phyloP scores from a whole-genome alignment of 371 early-diverging fungal genomes.

The Mortierella sp. region DNA sequence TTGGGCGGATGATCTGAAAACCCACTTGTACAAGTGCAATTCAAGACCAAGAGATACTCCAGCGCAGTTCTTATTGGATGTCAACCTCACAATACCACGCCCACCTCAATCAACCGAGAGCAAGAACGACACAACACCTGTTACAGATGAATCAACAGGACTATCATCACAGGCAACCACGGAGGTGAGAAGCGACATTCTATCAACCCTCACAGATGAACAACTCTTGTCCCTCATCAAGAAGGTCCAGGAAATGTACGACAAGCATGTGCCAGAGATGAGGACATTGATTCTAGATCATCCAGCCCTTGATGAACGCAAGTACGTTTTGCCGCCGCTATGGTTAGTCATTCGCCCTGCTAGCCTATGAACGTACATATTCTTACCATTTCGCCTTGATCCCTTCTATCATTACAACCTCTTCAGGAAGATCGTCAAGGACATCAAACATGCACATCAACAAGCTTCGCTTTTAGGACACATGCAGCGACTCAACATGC shows the following conservation, averaged over 20 bases:
- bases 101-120: slow-evolving; percentile 53
- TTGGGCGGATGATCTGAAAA: slow-evolving; percentile 69
- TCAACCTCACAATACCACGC: slow-evolving; percentile 65
- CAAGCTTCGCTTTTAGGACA: slow-evolving; percentile 88
- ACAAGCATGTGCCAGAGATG: slow-evolving; percentile 58
- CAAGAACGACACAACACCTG: not conserved
- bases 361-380: too few relatives aligned
- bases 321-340: slow-evolving; percentile 55
- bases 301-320: slow-evolving; percentile 58
- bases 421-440: slow-evolving; percentile 55
- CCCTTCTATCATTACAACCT: not conserved
- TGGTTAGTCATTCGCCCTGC: too few relatives aligned
- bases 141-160: too few relatives aligned
- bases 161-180: slow-evolving; percentile 24
- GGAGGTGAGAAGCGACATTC: slow-evolving; percentile 50
- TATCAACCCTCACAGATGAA: slow-evolving; percentile 53
- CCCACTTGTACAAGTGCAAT: slow-evolving; percentile 79
- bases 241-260: slow-evolving; percentile 58
- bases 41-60: slow-evolving; percentile 67
- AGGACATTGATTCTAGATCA: slow-evolving; percentile 59
- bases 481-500: slow-evolving; percentile 68
- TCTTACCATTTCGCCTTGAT: too few relatives aligned
- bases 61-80: slow-evolving; percentile 60
- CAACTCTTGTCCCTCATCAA: slow-evolving; percentile 60
- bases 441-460: slow-evolving; percentile 75